phyloP scores from a whole-genome alignment of 257 asterid genomes.

The Phtheirospermum japonicum region DNA sequence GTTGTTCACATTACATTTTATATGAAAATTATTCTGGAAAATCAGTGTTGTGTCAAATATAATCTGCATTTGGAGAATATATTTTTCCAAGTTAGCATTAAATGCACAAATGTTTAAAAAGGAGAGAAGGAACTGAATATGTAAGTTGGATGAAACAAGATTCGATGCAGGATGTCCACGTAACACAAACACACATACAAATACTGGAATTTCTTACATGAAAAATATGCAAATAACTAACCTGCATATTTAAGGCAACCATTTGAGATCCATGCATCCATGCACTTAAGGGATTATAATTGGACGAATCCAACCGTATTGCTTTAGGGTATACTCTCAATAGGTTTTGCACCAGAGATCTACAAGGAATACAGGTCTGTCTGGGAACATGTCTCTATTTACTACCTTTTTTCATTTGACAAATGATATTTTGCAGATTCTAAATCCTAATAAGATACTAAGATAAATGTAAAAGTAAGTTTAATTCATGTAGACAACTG shows the following conservation, averaged over 20 bases:
- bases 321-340: conserved; percentile 43
- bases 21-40: neutral
- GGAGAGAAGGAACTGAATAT: neutral
- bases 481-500: no score
- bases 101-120: neutral
- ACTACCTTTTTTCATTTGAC: no score
- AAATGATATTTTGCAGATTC: no score
- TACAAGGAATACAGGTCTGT: no score
- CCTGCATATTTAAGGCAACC: conserved; percentile 79
- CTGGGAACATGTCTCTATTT: no score
- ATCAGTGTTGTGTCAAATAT: neutral
- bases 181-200: neutral
- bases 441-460: no score
- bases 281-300: conserved; percentile 36
- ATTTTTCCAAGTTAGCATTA: neutral
- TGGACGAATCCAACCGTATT: conserved; percentile 39
- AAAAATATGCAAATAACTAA: conserved; percentile 25
- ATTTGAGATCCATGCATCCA: conserved; percentile 51
- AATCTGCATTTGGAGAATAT: neutral
- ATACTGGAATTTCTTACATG: neutral
- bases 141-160: neutral
- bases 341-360: conserved; percentile 34
- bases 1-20: neutral
- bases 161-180: conserved; percentile 3
- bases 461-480: no score